A percentile compares a stretch with the other conserved stretches of the same genome.
Conservation (phyloP, 352 stramenopile genomes). For the Phytopythium mirpurense region DNA sequence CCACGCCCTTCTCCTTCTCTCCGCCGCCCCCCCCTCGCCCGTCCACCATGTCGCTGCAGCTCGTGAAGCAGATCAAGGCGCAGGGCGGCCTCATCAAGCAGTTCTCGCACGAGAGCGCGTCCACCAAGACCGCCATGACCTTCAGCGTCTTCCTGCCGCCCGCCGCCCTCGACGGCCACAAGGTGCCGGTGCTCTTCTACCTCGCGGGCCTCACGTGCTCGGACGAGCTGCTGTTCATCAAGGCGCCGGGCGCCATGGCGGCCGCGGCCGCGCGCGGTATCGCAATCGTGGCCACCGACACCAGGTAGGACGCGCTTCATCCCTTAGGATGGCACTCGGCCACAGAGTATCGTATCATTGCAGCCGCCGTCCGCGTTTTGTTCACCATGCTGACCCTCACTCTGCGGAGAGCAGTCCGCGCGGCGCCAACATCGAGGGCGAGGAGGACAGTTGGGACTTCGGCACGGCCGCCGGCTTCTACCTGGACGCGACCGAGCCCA, state of each 20-base stretch:
- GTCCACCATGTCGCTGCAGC: constrained; percentile 34
- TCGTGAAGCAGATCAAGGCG: constrained; percentile 71
- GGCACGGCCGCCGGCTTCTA: constrained; percentile 97
- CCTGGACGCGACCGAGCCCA: constrained; percentile 93
- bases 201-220: constrained; percentile 96
- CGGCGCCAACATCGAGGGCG: constrained; percentile 85
- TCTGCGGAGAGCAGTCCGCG: constrained; percentile 62
- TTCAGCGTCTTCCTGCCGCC: constrained; percentile 89
- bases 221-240: constrained; percentile 95
- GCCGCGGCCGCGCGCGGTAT: constrained; percentile 89
- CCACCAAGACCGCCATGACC: constrained; percentile 86
- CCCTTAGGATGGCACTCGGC: too few species aligned
- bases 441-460: constrained; percentile 97
- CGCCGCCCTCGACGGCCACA: constrained; percentile 45
- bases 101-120: constrained; percentile 76
- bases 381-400: neutral
- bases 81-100: constrained; percentile 82
- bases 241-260: constrained; percentile 89
- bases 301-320: constrained; percentile 38
- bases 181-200: constrained; percentile 92
- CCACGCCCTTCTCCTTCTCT: too few species aligned
- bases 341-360: too few species aligned
- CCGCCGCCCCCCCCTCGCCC: too few species aligned
- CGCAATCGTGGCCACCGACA: constrained; percentile 95
- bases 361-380: neutral